Percentiles rank a stretch among this genome's conserved stretches.
Conservation (phyloP, 2,329 filamentous ascomycete species). For the Hymenoscyphus infarciens region DNA sequence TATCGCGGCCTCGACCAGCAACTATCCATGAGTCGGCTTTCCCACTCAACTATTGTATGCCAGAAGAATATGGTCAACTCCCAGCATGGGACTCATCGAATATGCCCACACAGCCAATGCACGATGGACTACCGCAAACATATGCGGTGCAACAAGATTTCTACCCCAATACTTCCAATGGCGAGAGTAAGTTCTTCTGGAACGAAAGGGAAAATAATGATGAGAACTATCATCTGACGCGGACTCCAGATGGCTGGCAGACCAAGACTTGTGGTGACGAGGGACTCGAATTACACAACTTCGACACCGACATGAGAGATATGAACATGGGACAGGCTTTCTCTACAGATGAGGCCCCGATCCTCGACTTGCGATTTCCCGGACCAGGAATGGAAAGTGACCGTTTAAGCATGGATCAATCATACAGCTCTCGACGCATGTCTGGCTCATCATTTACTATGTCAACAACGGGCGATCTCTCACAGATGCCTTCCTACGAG, state of each 20-base stretch:
- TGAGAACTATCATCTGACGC: conserved; percentile 25
- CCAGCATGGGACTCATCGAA: conserved; percentile 56
- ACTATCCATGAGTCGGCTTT: conserved; percentile 58
- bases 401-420: conserved; percentile 47
- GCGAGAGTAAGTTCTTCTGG: conserved; percentile 43
- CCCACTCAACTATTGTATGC: conserved; percentile 48
- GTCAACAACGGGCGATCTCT: conserved; percentile 61
- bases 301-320: conserved; percentile 57
- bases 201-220: conserved; percentile 20
- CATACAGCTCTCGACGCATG: conserved; percentile 57
- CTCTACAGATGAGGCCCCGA: conserved; percentile 60
- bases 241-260: conserved; percentile 44
- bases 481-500: conserved; percentile 68
- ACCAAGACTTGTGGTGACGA: conserved; percentile 54
- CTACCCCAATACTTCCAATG: conserved; percentile 48
- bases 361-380: conserved; percentile 56
- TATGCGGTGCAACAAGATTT: conserved; percentile 57
- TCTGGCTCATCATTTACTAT: conserved; percentile 72
- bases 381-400: conserved; percentile 49
- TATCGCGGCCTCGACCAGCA: conserved; percentile 50
- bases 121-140: conserved; percentile 49
- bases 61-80: conserved; percentile 50
- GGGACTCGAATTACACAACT: conserved; percentile 49
- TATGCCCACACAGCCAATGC: conserved; percentile 41
- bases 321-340: conserved; percentile 60